phyloP scores from a whole-genome alignment of 1,139 yeast species.

The Blastobotrys malaysiensis region DNA sequence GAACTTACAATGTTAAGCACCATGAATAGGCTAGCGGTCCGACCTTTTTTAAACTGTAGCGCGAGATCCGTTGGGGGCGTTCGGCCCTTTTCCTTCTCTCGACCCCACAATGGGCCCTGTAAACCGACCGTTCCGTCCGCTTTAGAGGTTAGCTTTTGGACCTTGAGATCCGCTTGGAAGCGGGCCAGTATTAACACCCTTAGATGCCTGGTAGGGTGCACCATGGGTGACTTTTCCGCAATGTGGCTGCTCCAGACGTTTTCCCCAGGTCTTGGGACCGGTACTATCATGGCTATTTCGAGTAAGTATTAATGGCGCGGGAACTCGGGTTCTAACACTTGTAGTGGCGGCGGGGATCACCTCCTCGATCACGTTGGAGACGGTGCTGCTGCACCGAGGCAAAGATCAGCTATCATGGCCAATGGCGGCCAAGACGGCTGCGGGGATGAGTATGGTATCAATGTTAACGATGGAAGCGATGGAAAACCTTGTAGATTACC shows the following conservation, averaged over 20 bases:
- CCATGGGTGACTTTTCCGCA: background rate
- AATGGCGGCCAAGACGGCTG: conserved; percentile 2
- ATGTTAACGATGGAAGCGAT: conserved; percentile 3
- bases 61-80: too few relatives aligned
- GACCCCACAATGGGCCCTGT: too few relatives aligned
- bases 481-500: conserved; percentile 3
- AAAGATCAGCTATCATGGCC: conserved; percentile 1
- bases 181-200: conserved; percentile 1
- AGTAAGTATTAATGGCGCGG: too few relatives aligned
- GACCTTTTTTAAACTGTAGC: too few relatives aligned
- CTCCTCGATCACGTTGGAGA: background rate
- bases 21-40: too few relatives aligned
- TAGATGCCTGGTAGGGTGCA: background rate
- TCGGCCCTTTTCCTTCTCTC: too few relatives aligned
- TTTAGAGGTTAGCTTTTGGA: background rate
- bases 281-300: background rate
- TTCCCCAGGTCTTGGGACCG: background rate
- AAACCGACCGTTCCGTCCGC: background rate
- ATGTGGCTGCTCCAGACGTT: conserved; percentile 2
- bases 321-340: too few relatives aligned
- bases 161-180: conserved; percentile 2
- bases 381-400: conserved; percentile 2
- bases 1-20: too few relatives aligned
- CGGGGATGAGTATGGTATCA: conserved; percentile 6
- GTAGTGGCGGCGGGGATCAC: conserved; percentile 3